Evolutionary conservation across 148 eudicot species (phyloP).

Genomic region (Silene latifolia): DNA sequence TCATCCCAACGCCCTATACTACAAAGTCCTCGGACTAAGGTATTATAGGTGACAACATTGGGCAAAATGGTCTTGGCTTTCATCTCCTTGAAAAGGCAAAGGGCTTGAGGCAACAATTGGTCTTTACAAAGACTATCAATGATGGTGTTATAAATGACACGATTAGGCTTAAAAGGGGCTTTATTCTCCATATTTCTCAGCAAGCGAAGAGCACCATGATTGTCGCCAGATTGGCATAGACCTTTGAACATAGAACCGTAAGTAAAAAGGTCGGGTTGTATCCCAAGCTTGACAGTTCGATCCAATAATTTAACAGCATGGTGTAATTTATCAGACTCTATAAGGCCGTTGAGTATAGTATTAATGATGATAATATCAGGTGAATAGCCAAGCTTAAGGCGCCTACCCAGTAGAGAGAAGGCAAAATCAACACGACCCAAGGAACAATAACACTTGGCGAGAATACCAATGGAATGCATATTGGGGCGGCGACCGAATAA

Average conservation of each 20-base stretch:
- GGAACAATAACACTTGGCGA: not conserved
- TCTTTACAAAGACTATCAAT: slow-evolving; percentile 4
- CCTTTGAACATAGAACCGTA: no score
- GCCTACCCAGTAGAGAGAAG: no score
- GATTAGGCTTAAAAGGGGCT: not conserved
- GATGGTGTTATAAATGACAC: not conserved
- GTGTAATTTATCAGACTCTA: no score
- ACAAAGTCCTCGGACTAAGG: slow-evolving; percentile 12
- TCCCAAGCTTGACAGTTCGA: no score
- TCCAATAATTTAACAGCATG: no score
- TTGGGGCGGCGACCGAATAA: not conserved
- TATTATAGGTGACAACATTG: not conserved
- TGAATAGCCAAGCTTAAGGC: no score
- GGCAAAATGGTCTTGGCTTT: slow-evolving; percentile 4
- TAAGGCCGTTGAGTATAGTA: no score
- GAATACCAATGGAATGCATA: not conserved
- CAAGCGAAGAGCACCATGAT: not conserved
- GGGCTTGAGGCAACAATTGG: not conserved
- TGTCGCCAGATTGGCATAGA: no score
- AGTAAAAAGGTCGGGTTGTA: no score
- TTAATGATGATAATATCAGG: no score
- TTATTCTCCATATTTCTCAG: not conserved
- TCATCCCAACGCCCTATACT: slow-evolving; percentile 12
- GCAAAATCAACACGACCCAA: not conserved
- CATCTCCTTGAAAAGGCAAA: slow-evolving; percentile 15